Base-by-base conservation (phyloP, 345 rosid species). In the Firmiana major region DNA sequence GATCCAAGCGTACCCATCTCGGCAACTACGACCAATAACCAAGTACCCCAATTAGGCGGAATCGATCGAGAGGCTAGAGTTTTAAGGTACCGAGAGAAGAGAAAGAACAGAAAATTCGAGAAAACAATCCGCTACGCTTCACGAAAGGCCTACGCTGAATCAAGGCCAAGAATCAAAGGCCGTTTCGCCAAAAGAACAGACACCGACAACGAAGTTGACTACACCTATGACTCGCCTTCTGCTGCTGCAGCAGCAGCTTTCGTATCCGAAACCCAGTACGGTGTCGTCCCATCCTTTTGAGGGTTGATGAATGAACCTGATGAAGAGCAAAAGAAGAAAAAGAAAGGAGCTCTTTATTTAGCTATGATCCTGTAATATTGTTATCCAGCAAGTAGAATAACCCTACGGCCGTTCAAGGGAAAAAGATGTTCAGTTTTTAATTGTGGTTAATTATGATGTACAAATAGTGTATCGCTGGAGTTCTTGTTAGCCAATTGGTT, bases 121-220 rank as follows among this genome's bases (percentile, higher is more conserved):
- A 95, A 95, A 83, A 95, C 99, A 26, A 95, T 95, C 19, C 89
- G 99, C 40, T 95, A 93, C 81, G 98, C 97, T 6, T 95, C 99
- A 0, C 84, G 99, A 9, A 92, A 95, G 83, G 98, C 97, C 0
- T 95, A 95, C 28, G 99, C 99, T 2, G 99, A 95, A 83, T 92
- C 97, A 28, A 74, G 99, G 77, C 99, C 99, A 2, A 77, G 99
- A 81, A 93, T 95, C 89, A 95, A 93, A 83, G 99, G 99, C 13
- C 85, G 99, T 9, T 95, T 95, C 78, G 98, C 97, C 12, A 93
- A 93, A 83, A 84, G 98, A 2, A 79, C 86, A 0, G 98, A 88
- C 36, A 74, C 57, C 7, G 92, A 82, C 63, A 77, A 78, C 3
- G 92, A 89, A 54, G 81, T 80, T 54, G 84, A 81, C 26, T 46